phyloP scores from a whole-genome alignment of 805 yeast genomes.

The Teunomyces funiuensis region DNA sequence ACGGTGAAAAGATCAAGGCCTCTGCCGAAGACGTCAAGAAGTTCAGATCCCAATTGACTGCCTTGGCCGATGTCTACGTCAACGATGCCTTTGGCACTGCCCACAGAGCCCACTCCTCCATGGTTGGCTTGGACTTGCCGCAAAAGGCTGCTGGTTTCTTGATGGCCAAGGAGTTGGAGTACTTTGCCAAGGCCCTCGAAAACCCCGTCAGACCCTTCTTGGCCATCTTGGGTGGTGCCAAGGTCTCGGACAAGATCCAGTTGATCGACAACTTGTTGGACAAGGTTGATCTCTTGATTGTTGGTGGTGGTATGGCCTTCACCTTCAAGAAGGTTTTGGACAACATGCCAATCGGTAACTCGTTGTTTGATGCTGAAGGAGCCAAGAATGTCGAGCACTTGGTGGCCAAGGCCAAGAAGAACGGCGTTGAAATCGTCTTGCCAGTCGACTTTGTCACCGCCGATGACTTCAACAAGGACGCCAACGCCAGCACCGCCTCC shows the following conservation, averaged over 20 bases:
- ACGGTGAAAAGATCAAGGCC: slow-evolving; percentile 94
- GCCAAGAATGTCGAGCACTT: slow-evolving; percentile 91
- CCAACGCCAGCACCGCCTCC: slow-evolving; percentile 79
- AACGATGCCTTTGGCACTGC: slow-evolving; percentile 99
- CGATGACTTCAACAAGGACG: slow-evolving; percentile 90
- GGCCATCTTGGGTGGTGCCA: slow-evolving; percentile 99
- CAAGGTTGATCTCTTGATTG: slow-evolving; percentile 90
- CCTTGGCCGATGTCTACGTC: slow-evolving; percentile 94
- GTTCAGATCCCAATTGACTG: slow-evolving; percentile 87
- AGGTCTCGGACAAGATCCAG: slow-evolving; percentile 98
- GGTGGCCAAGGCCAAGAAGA: slow-evolving; percentile 93
- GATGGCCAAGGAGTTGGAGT: slow-evolving; percentile 94
- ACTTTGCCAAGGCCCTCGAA: slow-evolving; percentile 98
- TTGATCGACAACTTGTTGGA: slow-evolving; percentile 94
- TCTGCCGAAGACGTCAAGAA: slow-evolving; percentile 75
- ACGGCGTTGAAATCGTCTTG: slow-evolving; percentile 88
- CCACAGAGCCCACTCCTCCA: slow-evolving; percentile 99
- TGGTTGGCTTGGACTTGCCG: slow-evolving; percentile 95
- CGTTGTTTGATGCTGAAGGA: slow-evolving; percentile 91
- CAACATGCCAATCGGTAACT: slow-evolving; percentile 84
- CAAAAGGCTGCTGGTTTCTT: slow-evolving; percentile 99
- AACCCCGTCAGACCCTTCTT: slow-evolving; percentile 97
- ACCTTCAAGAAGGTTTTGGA: slow-evolving; percentile 94
- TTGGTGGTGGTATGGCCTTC: slow-evolving; percentile 99
- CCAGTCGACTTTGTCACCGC: slow-evolving; percentile 97